Conservation (phyloP, 2,329 filamentous ascomycete genomes). For the Ascochyta rabiei region DNA sequence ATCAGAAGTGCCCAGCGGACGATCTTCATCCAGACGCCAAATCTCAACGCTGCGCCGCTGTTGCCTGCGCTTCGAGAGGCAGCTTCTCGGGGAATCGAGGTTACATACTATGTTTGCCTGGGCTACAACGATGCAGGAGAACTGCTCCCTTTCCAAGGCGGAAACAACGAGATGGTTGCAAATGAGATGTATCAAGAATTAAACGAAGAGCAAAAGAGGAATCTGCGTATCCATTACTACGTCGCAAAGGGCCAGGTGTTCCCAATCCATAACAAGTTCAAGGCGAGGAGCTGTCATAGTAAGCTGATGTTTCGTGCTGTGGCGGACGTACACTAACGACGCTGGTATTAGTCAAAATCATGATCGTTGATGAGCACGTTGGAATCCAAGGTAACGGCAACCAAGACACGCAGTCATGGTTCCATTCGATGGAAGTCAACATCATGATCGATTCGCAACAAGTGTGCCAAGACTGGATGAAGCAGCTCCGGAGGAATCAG, state of each 20-base stretch:
- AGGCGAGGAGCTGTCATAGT: slow-evolving; percentile 70
- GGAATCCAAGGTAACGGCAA: slow-evolving; percentile 78
- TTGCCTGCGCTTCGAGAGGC: slow-evolving; percentile 68
- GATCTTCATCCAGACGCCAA: slow-evolving; percentile 81
- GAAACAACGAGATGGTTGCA: slow-evolving; percentile 75
- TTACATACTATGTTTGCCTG: slow-evolving; percentile 74
- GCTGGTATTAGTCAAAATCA: slow-evolving; percentile 67
- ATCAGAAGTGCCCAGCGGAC: slow-evolving; percentile 66
- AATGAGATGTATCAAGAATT: slow-evolving; percentile 64
- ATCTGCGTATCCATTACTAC: slow-evolving; percentile 71
- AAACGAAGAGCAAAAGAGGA: slow-evolving; percentile 53
- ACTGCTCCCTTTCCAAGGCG: slow-evolving; percentile 75
- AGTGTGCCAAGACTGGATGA: slow-evolving; percentile 68
- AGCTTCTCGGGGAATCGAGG: slow-evolving; percentile 68
- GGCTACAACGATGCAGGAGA: slow-evolving; percentile 82
- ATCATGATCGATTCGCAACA: slow-evolving; percentile 70
- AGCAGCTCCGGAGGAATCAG: slow-evolving; percentile 67
- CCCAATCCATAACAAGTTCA: slow-evolving; percentile 70
- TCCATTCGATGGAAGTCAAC: slow-evolving; percentile 78
- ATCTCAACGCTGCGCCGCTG: slow-evolving; percentile 74
- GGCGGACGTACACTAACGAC: not conserved
- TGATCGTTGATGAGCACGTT: slow-evolving; percentile 73
- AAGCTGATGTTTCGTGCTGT: not conserved
- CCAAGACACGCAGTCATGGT: slow-evolving; percentile 82
- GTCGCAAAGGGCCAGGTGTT: slow-evolving; percentile 73